Evolutionary conservation across 371 early-diverging fungal species (phyloP).

Genomic region (Apophysomyces ossiformis): DNA sequence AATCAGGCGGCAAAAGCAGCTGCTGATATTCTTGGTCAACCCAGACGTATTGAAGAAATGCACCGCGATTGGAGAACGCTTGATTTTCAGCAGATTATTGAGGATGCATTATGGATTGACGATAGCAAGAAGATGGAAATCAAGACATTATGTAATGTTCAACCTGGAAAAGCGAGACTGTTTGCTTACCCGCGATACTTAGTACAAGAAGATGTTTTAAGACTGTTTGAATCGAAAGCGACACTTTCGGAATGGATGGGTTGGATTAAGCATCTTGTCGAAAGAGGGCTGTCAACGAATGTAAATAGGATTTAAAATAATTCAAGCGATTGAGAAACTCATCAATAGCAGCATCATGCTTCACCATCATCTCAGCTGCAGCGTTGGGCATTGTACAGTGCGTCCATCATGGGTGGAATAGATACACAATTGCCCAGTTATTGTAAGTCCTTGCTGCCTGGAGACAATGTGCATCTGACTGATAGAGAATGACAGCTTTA

Average conservation of each 20-base stretch:
- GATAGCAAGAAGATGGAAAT: not conserved
- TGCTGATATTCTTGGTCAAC: not conserved
- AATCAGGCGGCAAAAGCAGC: not conserved
- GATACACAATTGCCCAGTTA: not conserved
- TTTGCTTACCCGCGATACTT: not conserved
- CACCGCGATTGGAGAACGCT: not conserved
- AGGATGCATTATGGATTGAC: constrained; percentile 1
- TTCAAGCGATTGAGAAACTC: not conserved
- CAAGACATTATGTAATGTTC: not conserved
- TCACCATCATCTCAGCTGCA: not conserved
- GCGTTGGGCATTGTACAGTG: constrained; percentile 7
- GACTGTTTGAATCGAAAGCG: not conserved
- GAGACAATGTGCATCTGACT: not conserved
- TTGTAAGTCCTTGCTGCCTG: not conserved
- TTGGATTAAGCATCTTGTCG: not conserved
- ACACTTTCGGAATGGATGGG: not conserved
- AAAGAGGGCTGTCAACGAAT: not conserved
- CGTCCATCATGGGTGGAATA: not conserved
- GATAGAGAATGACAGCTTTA: not conserved
- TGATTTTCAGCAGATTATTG: not conserved
- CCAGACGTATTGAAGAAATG: not conserved
- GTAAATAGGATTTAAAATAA: not conserved
- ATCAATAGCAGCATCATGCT: not conserved
- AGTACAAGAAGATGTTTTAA: not conserved
- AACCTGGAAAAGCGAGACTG: too few species aligned